phyloP scores from a whole-genome alignment of 73 alveolate species.

The Symbiodinium pilosum region DNA sequence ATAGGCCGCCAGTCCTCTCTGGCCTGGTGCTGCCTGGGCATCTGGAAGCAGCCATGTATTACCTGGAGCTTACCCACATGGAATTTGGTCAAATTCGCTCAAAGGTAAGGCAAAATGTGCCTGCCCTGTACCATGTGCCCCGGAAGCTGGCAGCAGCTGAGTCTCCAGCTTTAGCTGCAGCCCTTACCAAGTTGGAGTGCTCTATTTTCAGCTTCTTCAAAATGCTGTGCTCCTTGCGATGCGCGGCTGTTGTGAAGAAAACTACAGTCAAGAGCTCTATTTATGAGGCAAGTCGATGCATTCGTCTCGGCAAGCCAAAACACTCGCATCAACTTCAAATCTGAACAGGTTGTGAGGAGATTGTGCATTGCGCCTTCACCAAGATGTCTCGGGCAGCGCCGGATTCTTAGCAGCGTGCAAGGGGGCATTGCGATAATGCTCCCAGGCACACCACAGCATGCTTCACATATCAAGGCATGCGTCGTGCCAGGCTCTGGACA shows the following conservation, averaged over 20 bases:
- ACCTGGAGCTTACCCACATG: not conserved
- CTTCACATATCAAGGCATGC: too few species aligned
- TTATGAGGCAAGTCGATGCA: too few species aligned
- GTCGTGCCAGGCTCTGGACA: slow-evolving; percentile 9
- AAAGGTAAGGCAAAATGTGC: not conserved
- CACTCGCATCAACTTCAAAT: too few species aligned
- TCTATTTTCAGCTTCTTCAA: slow-evolving; percentile 40
- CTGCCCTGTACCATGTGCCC: too few species aligned
- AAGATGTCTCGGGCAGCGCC: not conserved
- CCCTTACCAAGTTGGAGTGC: slow-evolving; percentile 56
- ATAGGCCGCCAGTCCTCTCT: slow-evolving; percentile 37
- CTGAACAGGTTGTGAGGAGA: too few species aligned
- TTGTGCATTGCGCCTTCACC: too few species aligned
- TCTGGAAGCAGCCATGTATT: not conserved
- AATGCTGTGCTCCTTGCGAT: slow-evolving; percentile 38
- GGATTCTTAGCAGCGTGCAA: not conserved
- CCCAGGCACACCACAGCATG: too few species aligned
- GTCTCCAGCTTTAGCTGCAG: not conserved
- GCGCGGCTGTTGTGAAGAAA: too few species aligned
- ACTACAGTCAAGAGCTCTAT: too few species aligned
- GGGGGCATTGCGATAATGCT: too few species aligned
- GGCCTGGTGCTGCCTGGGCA: not conserved
- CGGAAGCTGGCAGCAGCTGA: not conserved
- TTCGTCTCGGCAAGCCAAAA: too few species aligned
- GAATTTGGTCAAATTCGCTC: not conserved